Percentiles rank a stretch among this genome's conserved stretches.
phyloP scores from a whole-genome alignment of 768 basidiomycete species.

The Pleurotus salmoneostramineus region DNA sequence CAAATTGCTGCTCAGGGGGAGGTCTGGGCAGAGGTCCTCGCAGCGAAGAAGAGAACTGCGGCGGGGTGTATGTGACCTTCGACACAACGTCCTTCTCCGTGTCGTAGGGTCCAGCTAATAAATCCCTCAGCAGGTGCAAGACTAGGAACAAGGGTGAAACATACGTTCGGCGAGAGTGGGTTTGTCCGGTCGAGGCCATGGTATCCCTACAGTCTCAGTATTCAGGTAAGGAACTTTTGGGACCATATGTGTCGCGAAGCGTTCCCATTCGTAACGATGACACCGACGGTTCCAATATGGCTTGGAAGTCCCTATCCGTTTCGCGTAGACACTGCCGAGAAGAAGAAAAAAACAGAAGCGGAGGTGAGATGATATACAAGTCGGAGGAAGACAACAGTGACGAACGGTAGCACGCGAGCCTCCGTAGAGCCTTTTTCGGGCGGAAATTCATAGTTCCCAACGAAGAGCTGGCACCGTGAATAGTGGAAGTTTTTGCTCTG shows the following conservation, averaged over 20 bases:
- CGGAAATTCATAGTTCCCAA: slow-evolving; percentile 64
- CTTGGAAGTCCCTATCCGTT: slow-evolving; percentile 57
- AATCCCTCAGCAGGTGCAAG: background rate
- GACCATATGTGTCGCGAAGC: slow-evolving; percentile 62
- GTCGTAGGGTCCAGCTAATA: slow-evolving; percentile 57
- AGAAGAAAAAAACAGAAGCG: too few species aligned
- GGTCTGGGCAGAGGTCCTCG: slow-evolving; percentile 32
- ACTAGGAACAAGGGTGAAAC: slow-evolving; percentile 10
- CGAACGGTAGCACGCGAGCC: slow-evolving; percentile 43
- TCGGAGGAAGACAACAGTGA: slow-evolving; percentile 5
- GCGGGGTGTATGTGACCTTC: slow-evolving; percentile 69
- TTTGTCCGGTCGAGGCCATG: slow-evolving; percentile 63
- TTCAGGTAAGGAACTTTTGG: slow-evolving; percentile 49
- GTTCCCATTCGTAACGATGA: slow-evolving; percentile 67
- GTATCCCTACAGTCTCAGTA: slow-evolving; percentile 43
- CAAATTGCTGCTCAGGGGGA: slow-evolving; percentile 51
- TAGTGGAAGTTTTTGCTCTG: slow-evolving; percentile 62
- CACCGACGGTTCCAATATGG: slow-evolving; percentile 55
- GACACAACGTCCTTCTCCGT: slow-evolving; percentile 57
- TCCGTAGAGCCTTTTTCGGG: slow-evolving; percentile 32
- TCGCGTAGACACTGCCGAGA: slow-evolving; percentile 65
- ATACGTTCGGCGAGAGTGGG: slow-evolving; percentile 40
- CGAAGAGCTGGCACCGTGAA: slow-evolving; percentile 74
- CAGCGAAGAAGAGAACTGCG: slow-evolving; percentile 39
- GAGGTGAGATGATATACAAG: background rate